Base-by-base conservation (phyloP, 139 green algal genomes). In the Tetradesmus obliquus region DNA sequence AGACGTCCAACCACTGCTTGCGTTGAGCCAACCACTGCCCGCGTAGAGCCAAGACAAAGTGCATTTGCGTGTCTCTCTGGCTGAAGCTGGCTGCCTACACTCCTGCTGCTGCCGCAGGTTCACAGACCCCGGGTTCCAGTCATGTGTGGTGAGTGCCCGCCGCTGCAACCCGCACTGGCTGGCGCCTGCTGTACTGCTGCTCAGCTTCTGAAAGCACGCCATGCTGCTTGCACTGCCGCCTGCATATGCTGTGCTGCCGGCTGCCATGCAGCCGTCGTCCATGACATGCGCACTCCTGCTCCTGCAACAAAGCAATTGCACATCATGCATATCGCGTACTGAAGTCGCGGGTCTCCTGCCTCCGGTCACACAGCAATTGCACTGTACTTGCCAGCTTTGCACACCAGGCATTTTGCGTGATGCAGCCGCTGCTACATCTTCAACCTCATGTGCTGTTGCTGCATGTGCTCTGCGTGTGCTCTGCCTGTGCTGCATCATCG, bases 51-150 rank as follows among this genome's bases (percentile, higher is more conserved):
- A 45, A 45, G 32, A 45, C 32, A 45, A 45, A 45, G 32, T 45
- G 24, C 76, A 32, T 53, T 51, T 55, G 76, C 76, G 17, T 9
- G 6, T 83, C 2, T 83, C 32, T 6, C 2, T 53, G 4, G 24
- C 32, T 51, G 2, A 83, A 15, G n/a, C 3, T 71, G 57, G 57
- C 6, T 71, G n/a, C 9, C 45, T 13, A 20, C 10, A 15, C 45
- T 19, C 53, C 19, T 15, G 51, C 20, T 88, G 83, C 57, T n/a
- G 55, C 53, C 79, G 60, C 24, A 20, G 79, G 2, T 91, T 84
- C 66, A 83, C 69, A 51, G 91, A 95, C 55, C 90, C 92, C 12
- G 94, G 94, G 20, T 95, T 92, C 20, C 32, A 91, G 58, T 80
- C 76, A 13, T 95, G 94, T 69, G 60, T 94, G 93, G 93, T 95